A percentile compares a stretch with the other conserved stretches of the same genome.
phyloP scores from a whole-genome alignment of 2,329 filamentous ascomycete genomes.

The Lasiodiplodia gonubiensis region DNA sequence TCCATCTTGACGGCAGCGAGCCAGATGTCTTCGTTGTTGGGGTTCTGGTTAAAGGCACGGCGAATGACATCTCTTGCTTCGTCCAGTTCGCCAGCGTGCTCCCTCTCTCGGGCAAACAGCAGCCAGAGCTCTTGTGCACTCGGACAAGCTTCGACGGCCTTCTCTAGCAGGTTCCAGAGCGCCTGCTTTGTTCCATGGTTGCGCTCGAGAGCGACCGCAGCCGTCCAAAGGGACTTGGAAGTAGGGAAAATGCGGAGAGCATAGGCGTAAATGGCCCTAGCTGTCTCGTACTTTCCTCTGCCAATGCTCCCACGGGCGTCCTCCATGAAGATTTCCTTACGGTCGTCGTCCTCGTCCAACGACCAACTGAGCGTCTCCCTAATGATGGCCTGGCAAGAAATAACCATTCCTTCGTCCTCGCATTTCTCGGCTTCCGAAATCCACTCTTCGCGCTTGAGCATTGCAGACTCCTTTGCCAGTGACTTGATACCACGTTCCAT shows the following conservation, averaged over 20 bases:
- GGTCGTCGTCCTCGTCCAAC: slow-evolving; percentile 93
- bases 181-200: slow-evolving; percentile 85
- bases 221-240: slow-evolving; percentile 86
- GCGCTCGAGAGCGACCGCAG: slow-evolving; percentile 88
- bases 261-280: slow-evolving; percentile 91
- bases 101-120: slow-evolving; percentile 93
- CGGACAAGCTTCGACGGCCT: slow-evolving; percentile 91
- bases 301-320: slow-evolving; percentile 84
- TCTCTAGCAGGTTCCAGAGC: slow-evolving; percentile 84
- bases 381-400: slow-evolving; percentile 89
- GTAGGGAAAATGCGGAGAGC: slow-evolving; percentile 87
- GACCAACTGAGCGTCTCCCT: slow-evolving; percentile 91
- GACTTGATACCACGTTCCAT: slow-evolving; percentile 94
- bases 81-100: slow-evolving; percentile 85
- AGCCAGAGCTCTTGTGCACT: slow-evolving; percentile 93
- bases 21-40: slow-evolving; percentile 98
- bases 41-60: slow-evolving; percentile 91
- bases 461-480: slow-evolving; percentile 87
- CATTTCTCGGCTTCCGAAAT: slow-evolving; percentile 93
- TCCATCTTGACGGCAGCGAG: slow-evolving; percentile 95
- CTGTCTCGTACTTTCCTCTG: slow-evolving; percentile 84
- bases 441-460: slow-evolving; percentile 98
- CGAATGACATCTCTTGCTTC: slow-evolving; percentile 85
- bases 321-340: slow-evolving; percentile 94
- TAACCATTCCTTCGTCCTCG: slow-evolving; percentile 84